phyloP scores from a whole-genome alignment of 208 protist genomes.

The Tetramitus jugosus region DNA sequence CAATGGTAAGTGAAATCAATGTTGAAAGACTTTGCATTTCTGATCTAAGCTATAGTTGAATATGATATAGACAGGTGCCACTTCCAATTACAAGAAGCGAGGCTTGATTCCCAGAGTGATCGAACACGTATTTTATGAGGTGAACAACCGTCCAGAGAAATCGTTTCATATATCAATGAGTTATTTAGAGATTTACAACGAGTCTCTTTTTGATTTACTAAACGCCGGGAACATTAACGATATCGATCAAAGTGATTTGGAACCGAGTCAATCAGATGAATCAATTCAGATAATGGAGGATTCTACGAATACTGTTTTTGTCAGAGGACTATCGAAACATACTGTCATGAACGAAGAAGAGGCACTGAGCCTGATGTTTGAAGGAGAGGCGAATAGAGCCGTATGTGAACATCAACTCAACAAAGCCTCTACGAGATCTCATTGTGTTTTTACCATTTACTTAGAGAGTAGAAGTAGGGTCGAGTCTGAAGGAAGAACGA shows the following conservation, averaged over 20 bases:
- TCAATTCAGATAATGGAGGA: slow-evolving; percentile 12
- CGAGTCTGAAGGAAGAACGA: slow-evolving; percentile 52
- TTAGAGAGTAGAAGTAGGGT: slow-evolving; percentile 61
- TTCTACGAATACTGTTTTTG: neutral
- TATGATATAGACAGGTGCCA: slow-evolving; percentile 15
- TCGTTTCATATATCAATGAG: slow-evolving; percentile 31
- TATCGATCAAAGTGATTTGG: neutral
- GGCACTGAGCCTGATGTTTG: slow-evolving; percentile 50
- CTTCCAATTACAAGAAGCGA: slow-evolving; percentile 37
- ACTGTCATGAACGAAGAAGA: slow-evolving; percentile 43
- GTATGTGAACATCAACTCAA: slow-evolving; percentile 52
- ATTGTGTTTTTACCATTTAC: slow-evolving; percentile 70
- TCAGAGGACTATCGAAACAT: slow-evolving; percentile 21
- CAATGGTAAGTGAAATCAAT: too few relatives aligned
- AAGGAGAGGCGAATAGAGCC: slow-evolving; percentile 49
- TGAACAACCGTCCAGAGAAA: slow-evolving; percentile 27
- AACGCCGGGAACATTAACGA: neutral
- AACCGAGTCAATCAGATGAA: neutral
- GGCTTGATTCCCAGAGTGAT: slow-evolving; percentile 42
- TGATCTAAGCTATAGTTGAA: too few relatives aligned
- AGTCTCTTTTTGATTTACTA: slow-evolving; percentile 34
- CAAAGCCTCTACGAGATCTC: slow-evolving; percentile 46
- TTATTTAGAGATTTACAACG: slow-evolving; percentile 44
- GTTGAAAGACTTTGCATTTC: too few relatives aligned
- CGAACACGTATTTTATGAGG: slow-evolving; percentile 39